Base-by-base conservation (phyloP, 768 basidiomycete species). In the Mycena galericulata region DNA sequence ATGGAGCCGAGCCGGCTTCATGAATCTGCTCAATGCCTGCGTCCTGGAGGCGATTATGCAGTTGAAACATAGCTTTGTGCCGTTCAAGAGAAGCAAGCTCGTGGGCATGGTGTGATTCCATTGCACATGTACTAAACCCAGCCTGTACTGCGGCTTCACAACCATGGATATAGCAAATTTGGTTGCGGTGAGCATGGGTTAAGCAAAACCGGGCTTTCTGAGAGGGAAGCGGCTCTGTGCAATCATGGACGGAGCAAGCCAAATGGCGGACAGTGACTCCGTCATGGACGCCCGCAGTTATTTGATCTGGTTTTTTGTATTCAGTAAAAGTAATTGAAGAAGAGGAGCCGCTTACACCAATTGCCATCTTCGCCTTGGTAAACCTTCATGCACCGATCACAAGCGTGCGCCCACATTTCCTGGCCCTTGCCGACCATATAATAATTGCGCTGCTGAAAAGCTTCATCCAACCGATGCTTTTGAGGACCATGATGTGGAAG, bases 341-440 rank as follows among this genome's bases (percentile, higher is more conserved):
- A 58, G n/a, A n/a, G n/a, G n/a, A n/a, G n/a, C n/a, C n/a, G n/a
- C 46, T 5, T 24, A 59, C 56, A 54, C 65, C 56, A 69, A 22
- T 57, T 32, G 8, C 43, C 55, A 14, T 64, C 62, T 11, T 56
- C 41, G 10, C 54, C 62, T 29, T 55, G 51, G 29, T 69, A 56
- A 3, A 59, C 24, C 62, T 68, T 62, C 60, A 63, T 62, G 49
- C 67, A 69, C 3, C 34, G 36, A 12, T 56, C 24, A 45, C 67
- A 69, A 3, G 47, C 36, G 40, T 69, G 67, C 15, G 67, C 62
- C 67, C 67, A 69, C 54, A 63, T 49, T 14, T 63, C 61, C 22
- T 69, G 67, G 0, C 67, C 62, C 6, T 55, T 69, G 2, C 67
- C 67, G 24, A 53, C 30, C 54, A 69, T 68, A 7, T 34, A 47